Base-by-base conservation (phyloP, 2,329 filamentous ascomycete genomes). In the Botrytis porri region DNA sequence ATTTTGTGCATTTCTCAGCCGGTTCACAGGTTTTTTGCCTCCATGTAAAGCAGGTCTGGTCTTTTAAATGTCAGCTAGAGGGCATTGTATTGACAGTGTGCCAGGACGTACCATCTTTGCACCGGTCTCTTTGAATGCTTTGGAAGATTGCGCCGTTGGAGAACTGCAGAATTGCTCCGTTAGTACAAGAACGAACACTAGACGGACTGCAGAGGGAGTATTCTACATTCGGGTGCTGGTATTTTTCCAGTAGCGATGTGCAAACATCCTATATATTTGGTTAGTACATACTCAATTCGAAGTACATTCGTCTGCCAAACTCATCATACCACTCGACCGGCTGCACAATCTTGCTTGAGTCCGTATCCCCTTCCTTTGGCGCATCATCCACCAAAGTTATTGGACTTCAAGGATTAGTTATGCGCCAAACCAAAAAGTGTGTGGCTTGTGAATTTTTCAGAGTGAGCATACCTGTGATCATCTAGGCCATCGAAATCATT, bases 241-340 rank as follows among this genome's bases (percentile, higher is more conserved):
- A 41, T 43, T 3, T 41, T 29, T 57, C 22, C 5, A 32, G 35
- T 69, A 69, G 14, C 65, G 65, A 54, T 4, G 9, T 16, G 35
- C 54, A 69, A 59, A 43, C n/a, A 0, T 4, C 64, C 63, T 60
- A 32, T 16, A 35, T 48, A 25, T 12, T 25, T 12, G 3, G 25
- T 72, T 45, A 72, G 63, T 54, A 59, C 20, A 43, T 29, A 25
- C 6, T 3, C 41, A 37, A 41, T 25, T 39, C 25, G 20, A 8
- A 18, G 9, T 18, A 8, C 25, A 18, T 41, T n/a, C 70, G 29
- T 45, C 51, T 69, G 29, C 14, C 16, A 16, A 39, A 61, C 59
- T 72, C 35, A 57, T 32, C 70, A 72, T 72, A 72, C 70, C 70
- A 69, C 51, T 25, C 3, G 5, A 25, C 22, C 66, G 69, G 63